Evolutionary conservation across 495 filamentous ascomycete genomes (phyloP).

Genomic region (Aspergillus steynii): DNA sequence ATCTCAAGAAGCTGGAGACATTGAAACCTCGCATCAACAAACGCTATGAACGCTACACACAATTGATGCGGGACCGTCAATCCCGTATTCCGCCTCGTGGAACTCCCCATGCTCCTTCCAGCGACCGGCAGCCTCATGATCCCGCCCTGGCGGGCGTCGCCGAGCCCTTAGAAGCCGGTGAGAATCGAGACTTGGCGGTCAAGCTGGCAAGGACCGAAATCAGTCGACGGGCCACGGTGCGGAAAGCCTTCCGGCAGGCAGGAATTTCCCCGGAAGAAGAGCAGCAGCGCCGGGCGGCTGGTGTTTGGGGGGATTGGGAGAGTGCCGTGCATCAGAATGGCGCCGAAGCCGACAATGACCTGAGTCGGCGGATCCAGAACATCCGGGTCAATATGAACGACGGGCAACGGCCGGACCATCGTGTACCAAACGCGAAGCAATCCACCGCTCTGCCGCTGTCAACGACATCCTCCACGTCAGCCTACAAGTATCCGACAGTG

Average conservation of each 20-base stretch:
- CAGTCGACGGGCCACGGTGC: slow-evolving; percentile 60
- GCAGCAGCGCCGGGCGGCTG: slow-evolving; percentile 56
- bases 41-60: slow-evolving; percentile 60
- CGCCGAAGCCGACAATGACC: slow-evolving; percentile 31
- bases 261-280: slow-evolving; percentile 57
- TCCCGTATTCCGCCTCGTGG: slow-evolving; percentile 29
- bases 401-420: slow-evolving; percentile 13
- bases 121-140: slow-evolving; percentile 31
- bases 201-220: slow-evolving; percentile 75
- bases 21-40: slow-evolving; percentile 68
- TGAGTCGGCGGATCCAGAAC: slow-evolving; percentile 51
- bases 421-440: slow-evolving; percentile 12
- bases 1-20: slow-evolving; percentile 59
- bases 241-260: slow-evolving; percentile 54
- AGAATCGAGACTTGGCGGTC: slow-evolving; percentile 76
- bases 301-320: slow-evolving; percentile 65
- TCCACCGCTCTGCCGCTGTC: slow-evolving; percentile 16
- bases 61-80: slow-evolving; percentile 52
- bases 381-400: slow-evolving; percentile 40
- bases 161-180: slow-evolving; percentile 63
- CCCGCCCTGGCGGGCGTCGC: slow-evolving; percentile 42
- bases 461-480: slow-evolving; percentile 17
- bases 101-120: slow-evolving; percentile 13
- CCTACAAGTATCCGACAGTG: slow-evolving; percentile 56
- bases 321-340: slow-evolving; percentile 34